Evolutionary conservation across 495 filamentous ascomycete genomes (phyloP).

Genomic region (Astrothelium subdiscretum): DNA sequence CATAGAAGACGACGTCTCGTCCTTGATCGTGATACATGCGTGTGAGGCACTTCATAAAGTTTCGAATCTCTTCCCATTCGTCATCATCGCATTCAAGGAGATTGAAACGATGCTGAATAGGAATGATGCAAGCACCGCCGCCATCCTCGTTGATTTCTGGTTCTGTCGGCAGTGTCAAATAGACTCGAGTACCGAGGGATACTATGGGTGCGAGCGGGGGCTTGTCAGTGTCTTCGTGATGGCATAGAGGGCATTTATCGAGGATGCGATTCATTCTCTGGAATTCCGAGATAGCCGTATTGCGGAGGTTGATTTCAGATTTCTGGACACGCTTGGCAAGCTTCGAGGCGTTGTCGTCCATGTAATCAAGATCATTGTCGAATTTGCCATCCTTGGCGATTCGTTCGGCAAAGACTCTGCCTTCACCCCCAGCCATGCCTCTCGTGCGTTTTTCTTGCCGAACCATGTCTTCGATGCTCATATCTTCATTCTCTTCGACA

Average conservation of each 20-base stretch:
- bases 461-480: slow-evolving; percentile 94
- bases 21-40: slow-evolving; percentile 87
- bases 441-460: slow-evolving; percentile 77
- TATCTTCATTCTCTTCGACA: slow-evolving; percentile 85
- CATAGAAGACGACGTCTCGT: slow-evolving; percentile 89
- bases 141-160: slow-evolving; percentile 61
- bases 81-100: slow-evolving; percentile 96
- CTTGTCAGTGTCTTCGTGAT: slow-evolving; percentile 76
- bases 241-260: slow-evolving; percentile 81
- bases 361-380: slow-evolving; percentile 86
- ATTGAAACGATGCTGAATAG: slow-evolving; percentile 79
- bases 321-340: slow-evolving; percentile 83
- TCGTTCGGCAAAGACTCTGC: slow-evolving; percentile 69
- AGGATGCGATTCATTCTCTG: slow-evolving; percentile 82
- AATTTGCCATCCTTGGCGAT: slow-evolving; percentile 91
- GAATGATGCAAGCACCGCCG: slow-evolving; percentile 77
- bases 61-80: slow-evolving; percentile 97
- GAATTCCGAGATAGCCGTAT: slow-evolving; percentile 75
- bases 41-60: slow-evolving; percentile 96
- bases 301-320: slow-evolving; percentile 79
- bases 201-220: slow-evolving; percentile 82
- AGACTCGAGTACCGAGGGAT: slow-evolving; percentile 79
- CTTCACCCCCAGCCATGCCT: slow-evolving; percentile 70
- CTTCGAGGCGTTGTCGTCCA: slow-evolving; percentile 91
- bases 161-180: slow-evolving; percentile 76